Base-by-base conservation (phyloP, 2,329 filamentous ascomycete genomes). In the Claviceps sp. region DNA sequence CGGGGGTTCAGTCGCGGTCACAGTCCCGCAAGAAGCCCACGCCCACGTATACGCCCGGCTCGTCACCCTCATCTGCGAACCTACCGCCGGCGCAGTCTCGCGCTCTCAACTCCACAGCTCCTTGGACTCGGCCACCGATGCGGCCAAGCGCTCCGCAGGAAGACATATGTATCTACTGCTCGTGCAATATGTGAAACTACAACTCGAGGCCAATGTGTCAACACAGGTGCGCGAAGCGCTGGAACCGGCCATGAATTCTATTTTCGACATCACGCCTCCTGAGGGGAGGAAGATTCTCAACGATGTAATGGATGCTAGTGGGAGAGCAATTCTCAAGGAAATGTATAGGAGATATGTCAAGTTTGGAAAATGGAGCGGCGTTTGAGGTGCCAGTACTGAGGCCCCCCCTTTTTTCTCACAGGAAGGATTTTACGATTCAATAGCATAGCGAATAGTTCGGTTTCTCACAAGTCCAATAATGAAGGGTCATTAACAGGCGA, bases 341-440 rank as follows among this genome's bases (percentile, higher is more conserved):
- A 68, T 83, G 70, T 82, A 75, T 56, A 77, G 73, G 60, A 70
- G 75, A 62, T 84, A 80, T 62, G 71, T 71, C 61, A 78, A 73
- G 65, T 82, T 82, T 68, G 80, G 80, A 43, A 82, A 81, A 69
- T 83, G 80, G 79, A 79, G 67, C 50, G 78, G 78, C 38, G 72
- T 81, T 24, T 80, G 70, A 56, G 48, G 17, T 6, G 16, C 7
- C 5, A 13, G 46, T 22, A 16, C 17, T 10, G 30, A 4, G 26
- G 26, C 8, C 8, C 8, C 26, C 26, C 26, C 24, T 24, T 30
- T 30, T 3, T 10, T 3, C 7, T 8, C 26, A 30, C 10, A 30
- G 26, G 1, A 30, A 30, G 10, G 30, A 34, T 13, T 24, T 38
- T 19, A 10, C 30, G 14, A 46, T 45, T 16, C 4, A 39, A 22